These are phyloP conservation scores for Yamadazyma friedrichii DNA, from an alignment of 1,139 yeast genomes.

Conservation along the genomic window DNA sequence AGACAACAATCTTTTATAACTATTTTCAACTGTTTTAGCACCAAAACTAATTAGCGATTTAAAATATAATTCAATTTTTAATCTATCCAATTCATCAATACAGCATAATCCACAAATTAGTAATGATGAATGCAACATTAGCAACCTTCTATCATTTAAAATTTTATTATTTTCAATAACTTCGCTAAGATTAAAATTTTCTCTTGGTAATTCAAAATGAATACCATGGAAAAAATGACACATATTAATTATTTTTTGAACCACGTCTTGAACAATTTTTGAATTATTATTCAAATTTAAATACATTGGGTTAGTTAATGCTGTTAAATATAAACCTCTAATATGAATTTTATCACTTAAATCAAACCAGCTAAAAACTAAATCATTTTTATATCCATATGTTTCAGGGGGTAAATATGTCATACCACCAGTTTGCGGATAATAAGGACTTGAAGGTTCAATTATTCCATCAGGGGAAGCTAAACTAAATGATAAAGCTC, in stretches of 20 bases:
- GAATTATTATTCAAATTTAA: slow-evolving; percentile 10
- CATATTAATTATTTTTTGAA: slow-evolving; percentile 14
- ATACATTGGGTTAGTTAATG: slow-evolving; percentile 13
- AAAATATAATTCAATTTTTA: slow-evolving; percentile 15
- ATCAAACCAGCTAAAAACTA: slow-evolving; percentile 19
- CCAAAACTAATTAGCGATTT: slow-evolving; percentile 14
- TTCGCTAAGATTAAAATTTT: slow-evolving; percentile 9
- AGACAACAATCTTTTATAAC: slow-evolving; percentile 10
- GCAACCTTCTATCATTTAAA: slow-evolving; percentile 14
- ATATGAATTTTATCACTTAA: slow-evolving; percentile 17
- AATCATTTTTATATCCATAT: slow-evolving; percentile 15
- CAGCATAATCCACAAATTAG: slow-evolving; percentile 16
- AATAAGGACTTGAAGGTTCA: slow-evolving; percentile 14
- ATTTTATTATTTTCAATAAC: slow-evolving; percentile 6
- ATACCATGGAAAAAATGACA: slow-evolving; percentile 16
- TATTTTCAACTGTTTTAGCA: slow-evolving; percentile 15
- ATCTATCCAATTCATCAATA: slow-evolving; percentile 8
- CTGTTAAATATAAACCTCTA: slow-evolving; percentile 14
- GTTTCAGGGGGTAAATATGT: slow-evolving; percentile 16
- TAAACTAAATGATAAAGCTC: slow-evolving; percentile 13
- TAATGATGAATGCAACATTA: slow-evolving; percentile 18
- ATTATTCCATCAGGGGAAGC: slow-evolving; percentile 15
- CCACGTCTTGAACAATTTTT: slow-evolving; percentile 17
- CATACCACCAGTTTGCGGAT: slow-evolving; percentile 17
- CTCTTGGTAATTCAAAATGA: slow-evolving; percentile 8